Evolutionary conservation across 2,329 filamentous ascomycete genomes (phyloP), one percentile per base, ranked within the genome.

Genomic region (Calonectria montana): DNA sequence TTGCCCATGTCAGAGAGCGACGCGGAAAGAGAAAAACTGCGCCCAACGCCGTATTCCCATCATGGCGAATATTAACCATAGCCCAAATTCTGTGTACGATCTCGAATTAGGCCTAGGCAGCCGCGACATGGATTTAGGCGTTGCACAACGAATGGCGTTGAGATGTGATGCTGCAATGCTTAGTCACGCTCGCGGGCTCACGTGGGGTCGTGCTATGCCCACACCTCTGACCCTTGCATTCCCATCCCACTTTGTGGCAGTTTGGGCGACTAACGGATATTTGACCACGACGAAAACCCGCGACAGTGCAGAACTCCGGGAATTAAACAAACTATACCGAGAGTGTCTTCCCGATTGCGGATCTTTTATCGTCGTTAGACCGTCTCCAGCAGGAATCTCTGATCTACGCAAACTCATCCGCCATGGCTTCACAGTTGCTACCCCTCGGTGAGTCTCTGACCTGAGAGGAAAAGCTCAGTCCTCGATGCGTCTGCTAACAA

Each of bases 401-500:
- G 43, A 70, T 53, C 63, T 67, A 55, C 73, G 71, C 55, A 72
- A 48, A 64, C 50, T 62, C 68, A 63, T 71, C 27, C 78, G 82
- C 75, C 69, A 94, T 94, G 93, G 89, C 93, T 53, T 93, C 93
- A 69, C 93, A 94, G 84, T 89, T 95, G 68, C 88, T 95, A 67
- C 93, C 93, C 67, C 86, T 94, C 78, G 92, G 92, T 94, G 83
- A 78, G 84, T 37, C 53, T 63, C 43, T 25, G 41, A 27, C 50
- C n/a, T 61, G 27, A 50, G 23, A n/a, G 37, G 39, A 65, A 45
- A 25, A 23, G 35, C 66, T 41, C 50, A 31, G 61, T 48, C 67
- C 12, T 31, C 63, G 37, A 53, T 37, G 31, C 27, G 21, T 37
- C 37, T 29, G 55, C 77, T 81, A 71, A 82, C 77, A 66, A 16